Percentiles rank a stretch among this genome's conserved stretches.
These are phyloP conservation scores for Geosmithia putterillii DNA, from an alignment of 2,329 filamentous ascomycete species.

Conservation along the genomic window DNA sequence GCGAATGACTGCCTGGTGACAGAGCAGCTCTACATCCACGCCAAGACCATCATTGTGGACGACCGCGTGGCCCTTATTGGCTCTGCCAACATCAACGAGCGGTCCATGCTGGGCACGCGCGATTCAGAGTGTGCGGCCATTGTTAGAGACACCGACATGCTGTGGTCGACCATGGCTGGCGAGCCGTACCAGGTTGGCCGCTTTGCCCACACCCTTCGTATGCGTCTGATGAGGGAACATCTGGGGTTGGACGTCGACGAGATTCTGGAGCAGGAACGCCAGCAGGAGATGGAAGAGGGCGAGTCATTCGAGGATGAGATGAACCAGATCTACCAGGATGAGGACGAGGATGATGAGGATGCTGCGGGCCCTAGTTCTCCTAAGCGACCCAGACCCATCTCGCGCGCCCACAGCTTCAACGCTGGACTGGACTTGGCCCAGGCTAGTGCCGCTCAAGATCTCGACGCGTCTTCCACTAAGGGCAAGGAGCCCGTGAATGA, in stretches of 20 bases:
- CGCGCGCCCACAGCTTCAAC: constrained; percentile 50
- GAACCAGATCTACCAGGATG: constrained; percentile 48
- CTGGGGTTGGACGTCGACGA: constrained; percentile 91
- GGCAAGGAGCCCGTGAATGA: constrained; percentile 11
- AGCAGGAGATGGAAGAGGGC: constrained; percentile 48
- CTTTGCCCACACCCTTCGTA: constrained; percentile 84
- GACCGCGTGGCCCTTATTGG: constrained; percentile 89
- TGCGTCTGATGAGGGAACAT: constrained; percentile 94
- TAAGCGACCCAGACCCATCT: neutral
- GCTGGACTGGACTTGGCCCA: constrained; percentile 38
- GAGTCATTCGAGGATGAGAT: constrained; percentile 46
- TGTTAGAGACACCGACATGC: constrained; percentile 85
- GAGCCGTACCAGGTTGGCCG: constrained; percentile 80
- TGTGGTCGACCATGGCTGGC: constrained; percentile 84
- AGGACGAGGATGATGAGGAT: constrained; percentile 8
- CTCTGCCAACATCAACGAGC: constrained; percentile 96
- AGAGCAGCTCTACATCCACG: constrained; percentile 96
- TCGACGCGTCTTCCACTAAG: constrained; percentile 5
- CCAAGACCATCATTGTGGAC: constrained; percentile 92
- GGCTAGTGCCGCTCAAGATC: constrained; percentile 36
- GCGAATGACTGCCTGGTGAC: constrained; percentile 77
- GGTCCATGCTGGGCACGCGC: constrained; percentile 82
- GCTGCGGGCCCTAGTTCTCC: constrained; percentile 3
- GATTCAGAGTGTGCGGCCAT: constrained; percentile 89
- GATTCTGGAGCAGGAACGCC: constrained; percentile 67